Conservation (phyloP, 2,329 filamentous ascomycete genomes). For the Laburnicola sp. region DNA sequence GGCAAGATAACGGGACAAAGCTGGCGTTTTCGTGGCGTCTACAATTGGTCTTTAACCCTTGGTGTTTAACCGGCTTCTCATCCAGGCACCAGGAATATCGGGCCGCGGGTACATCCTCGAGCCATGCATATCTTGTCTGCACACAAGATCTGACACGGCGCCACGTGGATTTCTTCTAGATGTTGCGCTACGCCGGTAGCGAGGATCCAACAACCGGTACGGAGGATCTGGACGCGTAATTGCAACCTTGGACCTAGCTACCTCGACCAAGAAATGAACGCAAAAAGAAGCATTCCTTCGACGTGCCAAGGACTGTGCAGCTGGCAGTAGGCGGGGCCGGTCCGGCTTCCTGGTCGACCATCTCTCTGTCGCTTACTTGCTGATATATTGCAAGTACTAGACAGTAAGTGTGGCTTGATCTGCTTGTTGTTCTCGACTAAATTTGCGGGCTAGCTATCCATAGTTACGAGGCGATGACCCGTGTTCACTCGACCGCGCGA, state of each 20-base stretch:
- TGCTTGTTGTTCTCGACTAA: background rate
- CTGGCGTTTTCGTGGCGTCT: no score
- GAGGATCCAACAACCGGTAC: slow-evolving; percentile 4
- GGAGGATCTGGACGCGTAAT: slow-evolving; percentile 1
- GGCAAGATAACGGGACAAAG: no score
- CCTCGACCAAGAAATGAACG: background rate
- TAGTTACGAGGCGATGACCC: background rate
- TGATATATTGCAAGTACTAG: slow-evolving; percentile 5
- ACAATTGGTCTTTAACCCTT: no score
- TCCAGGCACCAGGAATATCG: slow-evolving; percentile 9
- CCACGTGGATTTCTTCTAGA: slow-evolving; percentile 5
- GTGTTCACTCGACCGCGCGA: background rate
- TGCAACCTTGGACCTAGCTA: background rate
- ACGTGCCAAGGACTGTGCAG: background rate
- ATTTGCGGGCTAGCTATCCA: background rate
- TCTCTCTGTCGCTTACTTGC: slow-evolving; percentile 4
- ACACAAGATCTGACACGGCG: slow-evolving; percentile 3
- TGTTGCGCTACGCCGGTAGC: slow-evolving; percentile 6
- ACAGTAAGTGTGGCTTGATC: slow-evolving; percentile 8
- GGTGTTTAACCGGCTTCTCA: slow-evolving; percentile 7
- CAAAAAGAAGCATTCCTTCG: slow-evolving; percentile 4
- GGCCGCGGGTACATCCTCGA: background rate
- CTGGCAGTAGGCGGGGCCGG: slow-evolving; percentile 3
- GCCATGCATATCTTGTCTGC: background rate
- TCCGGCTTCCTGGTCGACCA: slow-evolving; percentile 4